Evolutionary conservation across 2,329 filamentous ascomycete species (phyloP), one percentile per base, ranked within the genome.

Genomic region (Exophiala sp.): DNA sequence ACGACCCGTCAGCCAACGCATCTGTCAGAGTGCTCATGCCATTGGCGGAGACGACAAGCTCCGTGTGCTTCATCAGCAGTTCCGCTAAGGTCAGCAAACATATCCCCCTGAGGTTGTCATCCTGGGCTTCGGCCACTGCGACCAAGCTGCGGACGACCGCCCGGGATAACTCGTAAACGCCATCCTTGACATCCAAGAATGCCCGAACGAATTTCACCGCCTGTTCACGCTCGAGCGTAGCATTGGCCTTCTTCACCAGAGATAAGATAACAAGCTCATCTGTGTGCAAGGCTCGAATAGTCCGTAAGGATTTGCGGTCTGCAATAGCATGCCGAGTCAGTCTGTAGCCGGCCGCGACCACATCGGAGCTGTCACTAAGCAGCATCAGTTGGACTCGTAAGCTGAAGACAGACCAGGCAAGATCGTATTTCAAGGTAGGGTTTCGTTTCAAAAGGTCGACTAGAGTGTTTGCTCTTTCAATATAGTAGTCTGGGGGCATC

Each of bases 381-480:
- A 98, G 82, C 88, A 98, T 94, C 60, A 88, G 83, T 69, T 98
- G 93, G 74, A 97, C 90, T 37, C 93, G 81, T 42, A 94, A 71
- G 1, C 94, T 93, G 68, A 98, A 98, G 1, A 95, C 83, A 2
- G 89, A 86, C 93, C 93, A 98, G 1, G 88, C 90, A 42, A 98
- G 73, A 67, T 98, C 94, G 66, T 97, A 96, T 65, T 98, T 98
- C 50, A 98, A 76, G 1, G 88, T 91, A 1, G 89, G 88, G 67
- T 97, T 82, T 46, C 88, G 80, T 66, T 91, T 95, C 71, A 98
- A 95, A n/a, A 98, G 75, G 55, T 94, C 87, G n/a, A 97, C 93
- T 7, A 98, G 76, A 57, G 81, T 86, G 65, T 98, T 98, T 21
- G 89, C 89, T 55, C 88, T 82, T 52, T 86, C 87, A 45, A 98